phyloP scores from a whole-genome alignment of 2,329 filamentous ascomycete genomes.

The Clarireedia sp. region DNA sequence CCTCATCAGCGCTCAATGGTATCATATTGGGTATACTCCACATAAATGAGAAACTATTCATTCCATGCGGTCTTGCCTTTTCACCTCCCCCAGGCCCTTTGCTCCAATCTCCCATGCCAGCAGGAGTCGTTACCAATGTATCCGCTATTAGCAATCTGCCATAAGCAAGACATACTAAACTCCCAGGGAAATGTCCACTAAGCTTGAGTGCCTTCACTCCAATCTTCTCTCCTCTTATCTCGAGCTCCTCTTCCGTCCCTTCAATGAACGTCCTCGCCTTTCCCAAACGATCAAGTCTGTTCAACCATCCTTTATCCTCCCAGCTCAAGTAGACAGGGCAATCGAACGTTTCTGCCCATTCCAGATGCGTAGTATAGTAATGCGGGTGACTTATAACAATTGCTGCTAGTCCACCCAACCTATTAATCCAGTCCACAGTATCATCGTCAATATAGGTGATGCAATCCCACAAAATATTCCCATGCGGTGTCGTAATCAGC shows the following conservation, averaged over 20 bases:
- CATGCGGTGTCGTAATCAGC: conserved; percentile 54
- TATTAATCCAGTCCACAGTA: conserved; percentile 50
- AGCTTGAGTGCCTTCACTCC: conserved; percentile 58
- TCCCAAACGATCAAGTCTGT: conserved; percentile 33
- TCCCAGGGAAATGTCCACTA: conserved; percentile 75
- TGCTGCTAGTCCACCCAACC: conserved; percentile 57
- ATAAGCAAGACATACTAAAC: conserved; percentile 56
- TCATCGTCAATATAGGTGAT: conserved; percentile 59
- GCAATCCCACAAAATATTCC: conserved; percentile 76
- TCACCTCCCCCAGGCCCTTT: conserved; percentile 34
- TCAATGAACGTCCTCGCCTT: conserved; percentile 42
- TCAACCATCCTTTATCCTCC: conserved; percentile 61
- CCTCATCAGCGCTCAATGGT: conserved; percentile 55
- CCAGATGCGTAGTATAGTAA: conserved; percentile 69
- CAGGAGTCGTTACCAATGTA: conserved; percentile 64
- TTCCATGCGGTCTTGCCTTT: conserved; percentile 34
- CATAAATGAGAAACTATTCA: conserved; percentile 60
- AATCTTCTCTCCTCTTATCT: conserved; percentile 32
- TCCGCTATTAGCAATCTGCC: conserved; percentile 65
- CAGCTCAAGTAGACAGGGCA: conserved; percentile 62
- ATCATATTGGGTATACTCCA: conserved; percentile 73
- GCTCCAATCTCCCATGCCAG: conserved; percentile 42
- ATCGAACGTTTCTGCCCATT: conserved; percentile 61
- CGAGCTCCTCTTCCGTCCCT: conserved; percentile 32
- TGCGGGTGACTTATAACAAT: conserved; percentile 77